Evolutionary conservation across 176 grass and related monocot species (phyloP).

Genomic region (Otatea glauca): DNA sequence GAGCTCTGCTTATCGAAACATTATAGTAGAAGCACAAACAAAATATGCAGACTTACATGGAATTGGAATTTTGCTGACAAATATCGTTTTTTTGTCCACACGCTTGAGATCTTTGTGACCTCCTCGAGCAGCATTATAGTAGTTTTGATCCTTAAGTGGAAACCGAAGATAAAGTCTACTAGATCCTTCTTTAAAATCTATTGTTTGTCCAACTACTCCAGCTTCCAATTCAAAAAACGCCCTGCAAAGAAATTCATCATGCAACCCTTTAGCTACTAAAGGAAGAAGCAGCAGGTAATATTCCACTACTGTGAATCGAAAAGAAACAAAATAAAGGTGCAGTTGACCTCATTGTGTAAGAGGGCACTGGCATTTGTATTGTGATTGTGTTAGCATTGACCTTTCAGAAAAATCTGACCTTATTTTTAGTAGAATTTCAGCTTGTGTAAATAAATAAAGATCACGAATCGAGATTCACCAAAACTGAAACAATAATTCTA

Average conservation of each 20-base stretch:
- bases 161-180: constrained; percentile 54
- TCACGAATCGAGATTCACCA: background rate
- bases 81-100: too few relatives aligned
- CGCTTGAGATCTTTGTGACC: too few relatives aligned
- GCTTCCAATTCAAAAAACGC: constrained; percentile 96
- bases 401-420: constrained; percentile 83
- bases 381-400: constrained; percentile 89
- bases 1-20: too few relatives aligned
- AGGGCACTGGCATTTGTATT: constrained; percentile 90
- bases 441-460: too few relatives aligned
- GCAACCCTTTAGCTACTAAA: constrained; percentile 16
- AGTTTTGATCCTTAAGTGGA: too few relatives aligned
- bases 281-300: background rate
- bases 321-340: constrained; percentile 22
- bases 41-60: too few relatives aligned
- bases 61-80: too few relatives aligned
- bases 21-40: too few relatives aligned
- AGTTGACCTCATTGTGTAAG: constrained; percentile 55
- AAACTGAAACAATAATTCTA: constrained; percentile 28
- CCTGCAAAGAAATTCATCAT: constrained; percentile 49
- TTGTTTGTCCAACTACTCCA: constrained; percentile 80
- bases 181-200: constrained; percentile 95
- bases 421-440: constrained; percentile 93
- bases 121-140: too few relatives aligned
- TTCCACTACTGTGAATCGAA: background rate